Evolutionary conservation across 345 rosid species (phyloP), one percentile per base, ranked within the genome.

Genomic region (Bruguiera parviflora): DNA sequence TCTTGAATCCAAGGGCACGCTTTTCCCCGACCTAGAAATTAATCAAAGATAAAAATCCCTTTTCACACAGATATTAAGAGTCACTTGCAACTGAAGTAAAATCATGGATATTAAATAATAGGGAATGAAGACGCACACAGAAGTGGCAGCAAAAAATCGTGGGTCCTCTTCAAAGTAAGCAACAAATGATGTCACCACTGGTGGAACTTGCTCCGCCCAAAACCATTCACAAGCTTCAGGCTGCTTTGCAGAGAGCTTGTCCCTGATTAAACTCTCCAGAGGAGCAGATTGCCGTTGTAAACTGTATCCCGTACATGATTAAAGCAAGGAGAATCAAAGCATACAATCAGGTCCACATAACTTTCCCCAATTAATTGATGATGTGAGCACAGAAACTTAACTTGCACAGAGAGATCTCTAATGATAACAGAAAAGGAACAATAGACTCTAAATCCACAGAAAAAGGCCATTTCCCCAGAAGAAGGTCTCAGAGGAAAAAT

Each of bases 261-360:
- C 96, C 85, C 89, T 84, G 77, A 95, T 92, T 79, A 82, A 73
- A 79, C 89, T 84, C 84, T 92, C 96, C 65, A 95, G 77, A 15
- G 91, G 89, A 78, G 94, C 88, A 82, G 87, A 84, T 75, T 75
- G 92, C 71, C 91, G 88, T 8, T 79, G 76, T 81, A 92, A 83
- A 76, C 97, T 92, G 89, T 84, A 85, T 52, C 20, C 52, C 71
- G 65, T n/a, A 68, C 65, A 69, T 53, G 31, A 55, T 51, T 27
- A 59, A 70, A 37, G 49, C 47, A 72, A 58, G 72, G 37, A 21
- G 64, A 63, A 69, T 22, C 31, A 10, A 28, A 33, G 49, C 33
- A 29, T 3, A 61, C 20, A 51, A 25, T 51, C 29, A 61, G 24
- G n/a, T n/a, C 52, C 33, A 49, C 15, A 51, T 24, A 31, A 27